Conservation (phyloP, 257 asterid species). For the Nicotiana noctiflora region DNA sequence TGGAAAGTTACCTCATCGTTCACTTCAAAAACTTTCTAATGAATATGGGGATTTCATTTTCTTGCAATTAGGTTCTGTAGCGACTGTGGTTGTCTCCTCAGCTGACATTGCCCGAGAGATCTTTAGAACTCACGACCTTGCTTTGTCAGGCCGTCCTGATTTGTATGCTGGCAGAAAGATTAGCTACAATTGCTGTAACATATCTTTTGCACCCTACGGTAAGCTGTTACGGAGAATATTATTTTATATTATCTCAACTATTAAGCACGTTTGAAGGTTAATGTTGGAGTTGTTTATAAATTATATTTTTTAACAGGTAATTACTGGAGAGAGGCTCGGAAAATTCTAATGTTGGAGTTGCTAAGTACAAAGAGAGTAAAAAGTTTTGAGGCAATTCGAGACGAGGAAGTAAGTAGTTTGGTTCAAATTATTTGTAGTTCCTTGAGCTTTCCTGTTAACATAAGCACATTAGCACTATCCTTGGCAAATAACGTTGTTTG, state of each 20-base stretch:
- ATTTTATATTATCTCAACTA: too few species aligned
- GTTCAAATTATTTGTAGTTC: neutral
- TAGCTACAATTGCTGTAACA: too few species aligned
- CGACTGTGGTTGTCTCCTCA: neutral
- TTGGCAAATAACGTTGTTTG: slow-evolving; percentile 28
- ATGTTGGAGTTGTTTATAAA: too few species aligned
- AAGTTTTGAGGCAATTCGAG: slow-evolving; percentile 26
- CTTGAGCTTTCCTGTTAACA: slow-evolving; percentile 7
- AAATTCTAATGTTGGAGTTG: slow-evolving; percentile 21
- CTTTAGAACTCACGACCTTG: slow-evolving; percentile 7
- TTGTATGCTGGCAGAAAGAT: too few species aligned
- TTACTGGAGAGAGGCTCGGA: slow-evolving; percentile 11
- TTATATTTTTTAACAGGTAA: neutral
- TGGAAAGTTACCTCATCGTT: slow-evolving; percentile 6
- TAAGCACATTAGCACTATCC: slow-evolving; percentile 19
- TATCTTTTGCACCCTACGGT: too few species aligned
- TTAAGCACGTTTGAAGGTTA: too few species aligned
- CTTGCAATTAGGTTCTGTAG: slow-evolving; percentile 12
- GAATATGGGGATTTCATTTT: slow-evolving; percentile 7
- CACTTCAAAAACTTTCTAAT: slow-evolving; percentile 2
- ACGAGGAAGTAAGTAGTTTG: slow-evolving; percentile 24
- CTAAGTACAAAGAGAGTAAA: slow-evolving; percentile 27
- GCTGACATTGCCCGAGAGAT: slow-evolving; percentile 9
- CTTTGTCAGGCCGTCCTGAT: slow-evolving; percentile 5
- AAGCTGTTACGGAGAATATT: too few species aligned